Conservation (phyloP, 331 rosid genomes). For the Stylosanthes scabra region DNA sequence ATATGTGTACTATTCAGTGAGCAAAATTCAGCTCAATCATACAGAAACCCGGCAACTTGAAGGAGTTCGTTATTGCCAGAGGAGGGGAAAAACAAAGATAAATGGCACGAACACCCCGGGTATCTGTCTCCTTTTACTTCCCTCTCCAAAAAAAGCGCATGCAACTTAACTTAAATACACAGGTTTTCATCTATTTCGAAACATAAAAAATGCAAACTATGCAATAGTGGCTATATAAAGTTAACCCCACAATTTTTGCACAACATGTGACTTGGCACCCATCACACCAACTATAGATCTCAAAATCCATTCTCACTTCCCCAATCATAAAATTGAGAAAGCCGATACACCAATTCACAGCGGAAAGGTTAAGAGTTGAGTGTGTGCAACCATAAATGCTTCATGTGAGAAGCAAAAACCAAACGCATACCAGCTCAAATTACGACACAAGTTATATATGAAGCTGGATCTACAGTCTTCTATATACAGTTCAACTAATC, state of each 20-base stretch:
- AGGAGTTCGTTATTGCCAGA: not conserved
- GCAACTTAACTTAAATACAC: not conserved
- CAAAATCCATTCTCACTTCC: slow-evolving; percentile 1
- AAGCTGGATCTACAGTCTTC: not conserved
- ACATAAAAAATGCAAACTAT: not conserved
- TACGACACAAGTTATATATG: not conserved
- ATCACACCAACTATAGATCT: not conserved
- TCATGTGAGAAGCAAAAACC: slow-evolving; percentile 1
- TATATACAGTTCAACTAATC: not conserved
- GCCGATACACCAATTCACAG: not conserved
- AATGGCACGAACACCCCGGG: not conserved
- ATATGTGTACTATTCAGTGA: not conserved
- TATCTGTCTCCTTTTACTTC: slow-evolving; percentile 1
- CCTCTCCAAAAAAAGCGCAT: not conserved
- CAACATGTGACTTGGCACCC: not conserved
- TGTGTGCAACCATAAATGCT: not conserved
- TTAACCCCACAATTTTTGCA: not conserved
- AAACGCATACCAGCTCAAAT: not conserved
- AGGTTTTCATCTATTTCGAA: not conserved
- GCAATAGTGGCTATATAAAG: not conserved
- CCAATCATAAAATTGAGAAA: not conserved
- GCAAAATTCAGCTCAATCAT: not conserved
- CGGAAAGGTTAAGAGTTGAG: not conserved
- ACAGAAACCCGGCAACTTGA: not conserved
- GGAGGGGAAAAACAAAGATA: not conserved